phyloP scores from a whole-genome alignment of 371 early-diverging fungal genomes.

The Vittaforma corneae region DNA sequence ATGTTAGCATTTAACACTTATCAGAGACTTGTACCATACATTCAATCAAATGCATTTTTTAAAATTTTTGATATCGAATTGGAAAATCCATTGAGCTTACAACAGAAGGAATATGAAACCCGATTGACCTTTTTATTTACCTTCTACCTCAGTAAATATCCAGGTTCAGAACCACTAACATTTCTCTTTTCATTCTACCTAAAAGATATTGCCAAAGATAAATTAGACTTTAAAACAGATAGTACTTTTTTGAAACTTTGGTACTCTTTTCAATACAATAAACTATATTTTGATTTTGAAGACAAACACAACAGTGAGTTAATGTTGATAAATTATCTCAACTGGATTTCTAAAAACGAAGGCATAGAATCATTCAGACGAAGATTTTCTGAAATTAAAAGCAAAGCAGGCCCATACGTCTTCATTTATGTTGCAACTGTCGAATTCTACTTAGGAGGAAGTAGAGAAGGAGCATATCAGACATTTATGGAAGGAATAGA shows the following conservation, averaged over 20 bases:
- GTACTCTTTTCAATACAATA: slow-evolving; percentile 14
- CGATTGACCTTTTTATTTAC: slow-evolving; percentile 24
- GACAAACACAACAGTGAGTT: slow-evolving; percentile 7
- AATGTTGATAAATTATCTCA: slow-evolving; percentile 26
- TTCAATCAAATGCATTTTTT: slow-evolving; percentile 8
- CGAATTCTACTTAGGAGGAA: slow-evolving; percentile 14
- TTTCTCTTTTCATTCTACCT: slow-evolving; percentile 21
- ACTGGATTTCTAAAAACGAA: slow-evolving; percentile 14
- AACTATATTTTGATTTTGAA: slow-evolving; percentile 11
- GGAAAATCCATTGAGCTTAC: slow-evolving; percentile 35
- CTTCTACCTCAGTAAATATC: not conserved
- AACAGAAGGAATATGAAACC: not conserved
- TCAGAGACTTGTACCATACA: slow-evolving; percentile 21
- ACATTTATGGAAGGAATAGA: slow-evolving; percentile 13
- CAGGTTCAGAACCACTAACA: slow-evolving; percentile 21
- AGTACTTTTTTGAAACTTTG: not conserved
- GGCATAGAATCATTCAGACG: slow-evolving; percentile 24
- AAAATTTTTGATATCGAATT: slow-evolving; percentile 42
- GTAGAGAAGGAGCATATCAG: slow-evolving; percentile 7
- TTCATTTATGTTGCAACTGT: slow-evolving; percentile 11
- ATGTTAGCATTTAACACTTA: slow-evolving; percentile 24
- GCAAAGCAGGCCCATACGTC: slow-evolving; percentile 3
- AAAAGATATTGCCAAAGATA: not conserved
- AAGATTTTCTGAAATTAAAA: slow-evolving; percentile 22
- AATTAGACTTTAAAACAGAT: not conserved